Base-by-base conservation (phyloP, 2,329 filamentous ascomycete genomes). In the Atkinsonella texensis region DNA sequence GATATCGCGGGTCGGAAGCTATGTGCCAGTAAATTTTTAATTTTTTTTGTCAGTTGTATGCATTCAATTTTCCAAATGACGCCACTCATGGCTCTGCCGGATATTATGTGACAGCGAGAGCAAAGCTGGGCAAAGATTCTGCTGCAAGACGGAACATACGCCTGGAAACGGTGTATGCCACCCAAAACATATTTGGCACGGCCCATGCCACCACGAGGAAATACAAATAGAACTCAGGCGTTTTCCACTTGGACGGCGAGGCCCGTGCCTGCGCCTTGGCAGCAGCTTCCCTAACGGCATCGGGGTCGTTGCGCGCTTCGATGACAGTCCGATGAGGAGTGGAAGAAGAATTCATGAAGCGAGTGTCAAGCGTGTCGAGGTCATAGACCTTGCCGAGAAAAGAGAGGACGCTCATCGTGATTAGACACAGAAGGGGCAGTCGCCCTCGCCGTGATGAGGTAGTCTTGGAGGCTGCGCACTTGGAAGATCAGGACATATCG, bases 181-280 rank as follows among this genome's bases (percentile, higher is more conserved):
- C 75, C 74, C 89, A 95, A 69, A 95, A 89, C 90, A 98, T 98
- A 61, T 83, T 77, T 9, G 89, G 88, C 28, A 97, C 75, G 51
- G 74, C 75, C 6, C 79, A 63, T 32, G 76, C 55, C 59, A 96
- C 79, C 57, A 87, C 69, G 18, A 85, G 46, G 59, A 83, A 85
- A 71, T 98, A 97, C 50, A 89, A 59, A 64, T 81, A 85, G 71
- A 93, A 97, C 69, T 98, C 93, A 2, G 78, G 76, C 0, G 89
- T 94, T 23, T 76, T 80, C 91, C 91, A 98, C 82, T 79, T 85
- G 43, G 90, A 78, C 38, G 81, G 79, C 55, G 78, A 74, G 51
- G 67, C 75, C 62, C 66, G 65, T 42, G 62, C 64, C 54, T 65
- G 68, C 46, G 63, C 70, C 66, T 73, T 73, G 50, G 60, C 51